Percentiles rank a stretch among this genome's conserved stretches.
Evolutionary conservation across 306 rosid genomes (phyloP).

Genomic region (Fagus sylvatica): DNA sequence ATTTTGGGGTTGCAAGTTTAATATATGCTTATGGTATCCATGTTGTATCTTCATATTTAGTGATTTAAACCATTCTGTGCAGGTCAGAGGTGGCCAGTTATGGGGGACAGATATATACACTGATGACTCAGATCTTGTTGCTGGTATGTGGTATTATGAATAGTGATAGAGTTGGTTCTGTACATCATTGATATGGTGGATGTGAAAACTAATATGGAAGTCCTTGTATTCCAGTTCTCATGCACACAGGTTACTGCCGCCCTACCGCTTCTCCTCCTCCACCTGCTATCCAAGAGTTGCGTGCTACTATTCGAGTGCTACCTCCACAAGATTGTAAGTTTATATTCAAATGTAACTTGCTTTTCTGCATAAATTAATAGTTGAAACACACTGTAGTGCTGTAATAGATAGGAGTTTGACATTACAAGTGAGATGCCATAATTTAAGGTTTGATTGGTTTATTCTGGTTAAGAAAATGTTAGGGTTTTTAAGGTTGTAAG

Average conservation of each 20-base stretch:
- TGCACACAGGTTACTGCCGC: conserved; percentile 98
- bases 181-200: conserved; percentile 11
- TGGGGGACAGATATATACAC: conserved; percentile 99
- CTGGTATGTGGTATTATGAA: conserved; percentile 55
- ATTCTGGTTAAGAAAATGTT: neutral
- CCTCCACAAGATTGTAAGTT: conserved; percentile 91
- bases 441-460: neutral
- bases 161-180: neutral
- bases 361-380: neutral
- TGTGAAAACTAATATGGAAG: conserved; percentile 28
- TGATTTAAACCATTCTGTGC: conserved; percentile 33
- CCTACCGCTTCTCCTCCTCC: conserved; percentile 96
- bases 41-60: conserved; percentile 15
- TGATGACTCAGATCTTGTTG: conserved; percentile 94
- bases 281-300: conserved; percentile 81
- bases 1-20: conserved; percentile 1
- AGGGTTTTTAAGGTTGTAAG: neutral
- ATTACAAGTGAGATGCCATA: neutral
- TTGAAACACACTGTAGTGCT: neutral
- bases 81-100: conserved; percentile 96
- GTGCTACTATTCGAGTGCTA: conserved; percentile 68
- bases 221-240: conserved; percentile 68
- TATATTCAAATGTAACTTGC: conserved; percentile 22
- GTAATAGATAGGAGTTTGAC: neutral
- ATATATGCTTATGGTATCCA: neutral